Conservation (phyloP, 345 rosid genomes). For the Raphanus raphanistrum region DNA sequence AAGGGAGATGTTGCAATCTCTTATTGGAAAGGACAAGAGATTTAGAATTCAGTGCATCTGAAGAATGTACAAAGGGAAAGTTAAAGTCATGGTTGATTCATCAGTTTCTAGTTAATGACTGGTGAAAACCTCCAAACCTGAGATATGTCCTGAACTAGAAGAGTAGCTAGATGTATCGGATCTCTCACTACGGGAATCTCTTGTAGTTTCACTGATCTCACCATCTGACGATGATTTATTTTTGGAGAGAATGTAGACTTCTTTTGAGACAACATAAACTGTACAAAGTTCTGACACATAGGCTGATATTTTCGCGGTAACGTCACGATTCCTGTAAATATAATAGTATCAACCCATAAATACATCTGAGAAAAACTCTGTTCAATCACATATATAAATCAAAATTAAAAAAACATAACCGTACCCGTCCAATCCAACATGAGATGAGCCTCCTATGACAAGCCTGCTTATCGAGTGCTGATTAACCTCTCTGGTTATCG, state of each 20-base stretch:
- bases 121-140: conserved; percentile 14
- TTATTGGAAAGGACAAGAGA: conserved; percentile 18
- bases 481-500: conserved; percentile 63
- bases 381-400: not conserved
- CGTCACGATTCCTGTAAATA: conserved; percentile 31
- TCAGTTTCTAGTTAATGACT: conserved; percentile 1
- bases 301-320: conserved; percentile 59
- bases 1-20: conserved; percentile 22
- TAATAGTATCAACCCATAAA: conserved; percentile 3
- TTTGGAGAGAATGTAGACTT: conserved; percentile 65
- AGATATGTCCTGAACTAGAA: conserved; percentile 34
- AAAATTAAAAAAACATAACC: not conserved
- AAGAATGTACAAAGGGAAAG: conserved; percentile 10
- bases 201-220: conserved; percentile 34
- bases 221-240: conserved; percentile 46
- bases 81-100: conserved; percentile 9
- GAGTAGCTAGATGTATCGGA: conserved; percentile 46
- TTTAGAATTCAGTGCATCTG: not conserved
- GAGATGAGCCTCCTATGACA: conserved; percentile 73
- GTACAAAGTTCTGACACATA: conserved; percentile 63
- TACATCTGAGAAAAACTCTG: not conserved
- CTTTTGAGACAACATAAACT: conserved; percentile 71
- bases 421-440: conserved; percentile 40
- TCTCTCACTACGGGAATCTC: conserved; percentile 44
- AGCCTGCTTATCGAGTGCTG: conserved; percentile 54